Evolutionary conservation across 2,329 filamentous ascomycete species (phyloP).

Genomic region (Dichotomopilus funicola): DNA sequence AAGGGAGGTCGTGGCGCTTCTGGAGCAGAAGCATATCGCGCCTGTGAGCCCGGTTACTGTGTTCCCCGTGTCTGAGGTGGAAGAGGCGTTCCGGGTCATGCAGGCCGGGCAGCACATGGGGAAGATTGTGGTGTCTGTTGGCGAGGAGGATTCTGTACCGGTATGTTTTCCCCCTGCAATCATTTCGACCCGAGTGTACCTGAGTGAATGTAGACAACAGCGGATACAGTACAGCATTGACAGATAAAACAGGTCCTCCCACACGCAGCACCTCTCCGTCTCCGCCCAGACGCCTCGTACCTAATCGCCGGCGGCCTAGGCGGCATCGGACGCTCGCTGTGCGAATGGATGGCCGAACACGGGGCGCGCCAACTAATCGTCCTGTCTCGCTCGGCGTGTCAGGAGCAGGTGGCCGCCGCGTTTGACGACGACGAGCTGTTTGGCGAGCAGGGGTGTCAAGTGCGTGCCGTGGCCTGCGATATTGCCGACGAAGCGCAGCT

Average conservation of each 20-base stretch:
- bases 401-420: too few species aligned
- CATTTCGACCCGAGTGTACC: too few species aligned
- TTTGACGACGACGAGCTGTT: too few species aligned
- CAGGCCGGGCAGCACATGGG: not conserved
- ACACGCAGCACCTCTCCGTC: not conserved
- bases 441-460: too few species aligned
- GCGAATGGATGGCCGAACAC: conserved; percentile 30
- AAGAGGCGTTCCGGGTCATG: not conserved
- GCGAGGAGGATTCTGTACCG: too few species aligned
- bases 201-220: too few species aligned
- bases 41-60: not conserved
- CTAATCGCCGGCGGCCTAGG: conserved; percentile 34
- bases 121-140: not conserved
- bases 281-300: conserved; percentile 26
- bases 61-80: not conserved
- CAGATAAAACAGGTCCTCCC: too few species aligned
- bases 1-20: not conserved
- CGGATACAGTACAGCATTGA: too few species aligned
- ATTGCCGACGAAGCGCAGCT: too few species aligned
- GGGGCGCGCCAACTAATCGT: conserved; percentile 35
- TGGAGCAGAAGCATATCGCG: not conserved
- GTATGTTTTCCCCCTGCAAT: too few species aligned
- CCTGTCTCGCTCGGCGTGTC: conserved; percentile 26
- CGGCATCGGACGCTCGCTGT: conserved; percentile 32
- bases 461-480: too few species aligned